Evolutionary conservation across 768 basidiomycete species (phyloP).

Genomic region (Trametes elegans): DNA sequence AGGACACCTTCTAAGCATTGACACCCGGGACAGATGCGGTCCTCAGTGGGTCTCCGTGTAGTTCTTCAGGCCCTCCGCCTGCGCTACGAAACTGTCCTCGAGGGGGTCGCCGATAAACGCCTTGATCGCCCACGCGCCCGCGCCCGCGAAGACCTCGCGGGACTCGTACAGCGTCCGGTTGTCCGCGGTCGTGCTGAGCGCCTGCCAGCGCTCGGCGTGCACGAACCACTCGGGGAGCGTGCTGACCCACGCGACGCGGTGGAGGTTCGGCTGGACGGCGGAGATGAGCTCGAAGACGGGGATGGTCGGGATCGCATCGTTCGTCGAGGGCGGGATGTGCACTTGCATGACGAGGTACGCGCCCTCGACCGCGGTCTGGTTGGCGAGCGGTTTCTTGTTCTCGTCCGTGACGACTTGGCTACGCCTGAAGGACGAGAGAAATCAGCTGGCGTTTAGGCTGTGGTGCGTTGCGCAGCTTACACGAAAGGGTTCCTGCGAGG

Average conservation of each 20-base stretch:
- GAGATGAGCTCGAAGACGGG: conserved; percentile 48
- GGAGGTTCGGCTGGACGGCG: conserved; percentile 48
- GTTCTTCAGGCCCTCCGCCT: conserved; percentile 55
- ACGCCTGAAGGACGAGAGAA: conserved; percentile 41
- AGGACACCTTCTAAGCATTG: too few relatives aligned
- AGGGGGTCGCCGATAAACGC: conserved; percentile 44
- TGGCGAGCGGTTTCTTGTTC: conserved; percentile 38
- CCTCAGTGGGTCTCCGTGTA: too few relatives aligned
- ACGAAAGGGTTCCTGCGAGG: conserved; percentile 68
- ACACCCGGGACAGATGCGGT: too few relatives aligned
- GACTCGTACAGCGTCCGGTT: conserved; percentile 66
- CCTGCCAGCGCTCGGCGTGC: conserved; percentile 62
- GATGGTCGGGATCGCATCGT: conserved; percentile 26
- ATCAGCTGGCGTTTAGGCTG: background rate
- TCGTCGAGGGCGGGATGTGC: conserved; percentile 50
- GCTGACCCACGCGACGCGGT: conserved; percentile 56
- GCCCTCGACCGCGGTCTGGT: conserved; percentile 51
- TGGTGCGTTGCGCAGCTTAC: too few relatives aligned
- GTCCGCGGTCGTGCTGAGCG: conserved; percentile 44
- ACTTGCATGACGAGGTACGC: conserved; percentile 48
- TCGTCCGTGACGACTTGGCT: conserved; percentile 45
- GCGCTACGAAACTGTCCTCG: conserved; percentile 45
- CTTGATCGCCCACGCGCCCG: conserved; percentile 54
- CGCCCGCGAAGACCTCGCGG: conserved; percentile 58
- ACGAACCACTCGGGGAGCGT: conserved; percentile 55